Conservation (phyloP, 495 filamentous ascomycete genomes). For the Platismatia glauca region DNA sequence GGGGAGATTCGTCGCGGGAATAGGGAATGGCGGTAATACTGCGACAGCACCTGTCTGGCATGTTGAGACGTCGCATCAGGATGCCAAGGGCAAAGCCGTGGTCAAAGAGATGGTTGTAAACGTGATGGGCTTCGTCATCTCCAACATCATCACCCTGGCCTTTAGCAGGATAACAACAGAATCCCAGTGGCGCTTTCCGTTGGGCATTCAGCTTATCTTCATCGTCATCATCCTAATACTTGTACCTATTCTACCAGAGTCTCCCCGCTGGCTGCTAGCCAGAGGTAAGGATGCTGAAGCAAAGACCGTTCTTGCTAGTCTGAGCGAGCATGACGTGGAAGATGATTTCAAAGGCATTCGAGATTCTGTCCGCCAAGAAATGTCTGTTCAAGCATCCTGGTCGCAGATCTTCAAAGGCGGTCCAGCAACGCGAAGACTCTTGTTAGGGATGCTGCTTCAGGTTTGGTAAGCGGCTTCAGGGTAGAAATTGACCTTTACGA, state of each 20-base stretch:
- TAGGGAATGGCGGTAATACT: conserved; percentile 21
- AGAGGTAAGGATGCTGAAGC: conserved; percentile 30
- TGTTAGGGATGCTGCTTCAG: conserved; percentile 20
- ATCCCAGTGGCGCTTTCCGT: conserved; percentile 43
- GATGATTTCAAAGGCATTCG: conserved; percentile 36
- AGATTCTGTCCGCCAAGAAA: conserved; percentile 18
- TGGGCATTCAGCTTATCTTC: conserved; percentile 41
- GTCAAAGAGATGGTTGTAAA: conserved; percentile 24
- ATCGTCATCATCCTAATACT: conserved; percentile 32
- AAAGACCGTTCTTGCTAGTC: conserved; percentile 28
- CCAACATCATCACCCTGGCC: conserved; percentile 18
- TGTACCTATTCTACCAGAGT: conserved; percentile 42
- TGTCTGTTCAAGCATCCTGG: conserved; percentile 18
- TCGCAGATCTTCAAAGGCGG: conserved; percentile 18
- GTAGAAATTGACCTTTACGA: not conserved
- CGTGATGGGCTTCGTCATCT: conserved; percentile 18
- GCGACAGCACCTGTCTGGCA: conserved; percentile 23
- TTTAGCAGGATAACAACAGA: conserved; percentile 23
- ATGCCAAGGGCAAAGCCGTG: conserved; percentile 20
- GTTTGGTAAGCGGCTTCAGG: conserved; percentile 1
- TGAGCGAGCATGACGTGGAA: conserved; percentile 33
- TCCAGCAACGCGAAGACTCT: conserved; percentile 14
- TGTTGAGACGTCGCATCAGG: conserved; percentile 18
- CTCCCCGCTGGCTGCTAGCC: conserved; percentile 42
- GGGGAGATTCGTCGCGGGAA: conserved; percentile 19